Percentiles rank a stretch among this genome's conserved stretches.
Conservation (phyloP, 2,329 filamentous ascomycete species). For the Tothia fuscella region DNA sequence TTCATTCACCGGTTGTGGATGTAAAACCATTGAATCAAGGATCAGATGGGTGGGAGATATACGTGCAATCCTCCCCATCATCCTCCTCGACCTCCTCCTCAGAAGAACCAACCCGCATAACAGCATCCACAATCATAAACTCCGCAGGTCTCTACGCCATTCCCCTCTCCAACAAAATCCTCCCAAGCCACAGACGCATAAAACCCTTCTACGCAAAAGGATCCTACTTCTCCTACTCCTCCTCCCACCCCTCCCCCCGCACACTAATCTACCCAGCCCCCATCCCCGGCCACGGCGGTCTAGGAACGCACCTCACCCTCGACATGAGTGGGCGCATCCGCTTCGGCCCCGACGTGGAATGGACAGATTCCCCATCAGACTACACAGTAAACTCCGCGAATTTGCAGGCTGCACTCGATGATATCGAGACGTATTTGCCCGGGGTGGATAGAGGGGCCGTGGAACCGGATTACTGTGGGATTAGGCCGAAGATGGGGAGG, state of each 20-base stretch:
- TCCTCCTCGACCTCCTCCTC: constrained; percentile 38
- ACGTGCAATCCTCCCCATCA: constrained; percentile 31
- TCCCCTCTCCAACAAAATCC: constrained; percentile 68
- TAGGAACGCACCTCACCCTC: constrained; percentile 88
- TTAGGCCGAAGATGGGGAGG: constrained; percentile 69
- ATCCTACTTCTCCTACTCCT: constrained; percentile 79
- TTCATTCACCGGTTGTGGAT: constrained; percentile 52
- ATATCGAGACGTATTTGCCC: constrained; percentile 72
- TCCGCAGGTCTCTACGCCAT: constrained; percentile 72
- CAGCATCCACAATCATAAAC: constrained; percentile 69
- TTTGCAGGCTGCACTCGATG: constrained; percentile 54
- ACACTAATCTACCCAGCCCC: constrained; percentile 84
- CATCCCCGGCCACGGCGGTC: constrained; percentile 64
- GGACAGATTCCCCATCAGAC: constrained; percentile 62
- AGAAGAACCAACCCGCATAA: constrained; percentile 38
- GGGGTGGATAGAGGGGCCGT: constrained; percentile 54
- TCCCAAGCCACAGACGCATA: constrained; percentile 43
- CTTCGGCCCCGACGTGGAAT: constrained; percentile 93
- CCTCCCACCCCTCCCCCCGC: constrained; percentile 50
- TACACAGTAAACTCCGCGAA: constrained; percentile 54
- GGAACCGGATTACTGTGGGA: constrained; percentile 76
- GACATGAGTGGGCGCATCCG: constrained; percentile 74
- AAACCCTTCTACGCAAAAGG: constrained; percentile 80
- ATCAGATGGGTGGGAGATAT: constrained; percentile 57
- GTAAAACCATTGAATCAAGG: constrained; percentile 46